These are phyloP conservation scores for Pythium apleroticum DNA, from an alignment of 352 stramenopile genomes.

Conservation along the genomic window DNA sequence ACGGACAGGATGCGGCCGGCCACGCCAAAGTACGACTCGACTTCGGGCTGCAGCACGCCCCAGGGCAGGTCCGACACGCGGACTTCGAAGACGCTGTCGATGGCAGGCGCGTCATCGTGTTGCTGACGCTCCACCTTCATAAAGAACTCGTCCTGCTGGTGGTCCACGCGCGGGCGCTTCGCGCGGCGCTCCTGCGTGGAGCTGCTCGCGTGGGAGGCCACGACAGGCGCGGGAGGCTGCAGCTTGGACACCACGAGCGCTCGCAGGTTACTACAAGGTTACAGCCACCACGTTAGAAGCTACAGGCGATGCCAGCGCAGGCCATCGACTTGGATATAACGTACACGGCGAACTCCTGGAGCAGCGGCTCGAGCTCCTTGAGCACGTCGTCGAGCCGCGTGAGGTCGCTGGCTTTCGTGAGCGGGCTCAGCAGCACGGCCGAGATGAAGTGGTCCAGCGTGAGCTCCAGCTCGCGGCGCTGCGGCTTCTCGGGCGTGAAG, in stretches of 20 bases:
- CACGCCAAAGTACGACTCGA: conserved; percentile 66
- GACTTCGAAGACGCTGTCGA: conserved; percentile 38
- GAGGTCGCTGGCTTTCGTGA: conserved; percentile 23
- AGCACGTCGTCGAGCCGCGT: conserved; percentile 43
- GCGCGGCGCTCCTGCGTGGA: conserved; percentile 1
- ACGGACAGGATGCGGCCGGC: conserved; percentile 49
- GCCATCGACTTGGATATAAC: no score
- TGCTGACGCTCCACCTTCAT: conserved; percentile 50
- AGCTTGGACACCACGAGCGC: conserved; percentile 25
- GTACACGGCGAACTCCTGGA: conserved; percentile 59
- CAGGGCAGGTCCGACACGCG: conserved; percentile 71
- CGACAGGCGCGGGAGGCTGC: neutral
- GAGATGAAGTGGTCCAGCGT: conserved; percentile 72
- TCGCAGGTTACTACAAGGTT: conserved; percentile 13
- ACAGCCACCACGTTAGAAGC: neutral
- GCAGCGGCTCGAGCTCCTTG: conserved; percentile 32
- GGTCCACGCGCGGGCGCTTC: conserved; percentile 14
- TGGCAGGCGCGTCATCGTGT: neutral
- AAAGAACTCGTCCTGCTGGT: conserved; percentile 25
- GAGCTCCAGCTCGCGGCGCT: conserved; percentile 61
- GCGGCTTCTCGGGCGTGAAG: conserved; percentile 34
- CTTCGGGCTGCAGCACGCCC: conserved; percentile 44
- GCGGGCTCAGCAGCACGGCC: conserved; percentile 54
- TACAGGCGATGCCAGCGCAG: no score
- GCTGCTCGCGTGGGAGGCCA: neutral